A percentile compares a stretch with the other conserved stretches of the same genome.
Evolutionary conservation across 495 filamentous ascomycete genomes (phyloP).

Genomic region (Penicillium bialowiezense): DNA sequence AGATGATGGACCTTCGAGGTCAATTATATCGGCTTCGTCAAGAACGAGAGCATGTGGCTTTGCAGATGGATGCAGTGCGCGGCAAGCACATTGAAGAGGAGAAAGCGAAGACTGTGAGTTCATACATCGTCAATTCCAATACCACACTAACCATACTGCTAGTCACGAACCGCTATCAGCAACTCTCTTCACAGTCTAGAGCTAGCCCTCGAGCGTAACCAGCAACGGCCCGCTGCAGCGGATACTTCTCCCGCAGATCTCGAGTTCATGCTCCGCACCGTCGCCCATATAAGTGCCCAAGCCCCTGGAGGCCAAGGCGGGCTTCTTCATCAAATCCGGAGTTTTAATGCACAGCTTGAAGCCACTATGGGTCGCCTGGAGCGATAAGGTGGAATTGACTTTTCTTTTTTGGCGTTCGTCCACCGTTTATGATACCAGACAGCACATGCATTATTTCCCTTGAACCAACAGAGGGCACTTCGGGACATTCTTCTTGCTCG

Average conservation of each 20-base stretch:
- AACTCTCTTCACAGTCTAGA: conserved; percentile 45
- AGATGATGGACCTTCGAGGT: conserved; percentile 61
- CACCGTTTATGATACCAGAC: conserved; percentile 8
- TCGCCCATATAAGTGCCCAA: conserved; percentile 40
- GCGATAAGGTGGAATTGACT: conserved; percentile 6
- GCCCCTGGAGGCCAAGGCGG: conserved; percentile 40
- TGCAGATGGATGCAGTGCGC: conserved; percentile 68
- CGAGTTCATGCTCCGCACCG: conserved; percentile 41
- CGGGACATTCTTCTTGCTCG: too few relatives aligned
- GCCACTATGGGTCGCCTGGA: conserved; percentile 32
- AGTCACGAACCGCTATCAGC: conserved; percentile 44
- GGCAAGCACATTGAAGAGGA: conserved; percentile 51
- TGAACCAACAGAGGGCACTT: too few relatives aligned
- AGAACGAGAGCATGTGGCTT: conserved; percentile 62
- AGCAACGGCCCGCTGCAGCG: conserved; percentile 20
- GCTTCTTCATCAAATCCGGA: conserved; percentile 38
- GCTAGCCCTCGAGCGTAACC: conserved; percentile 44
- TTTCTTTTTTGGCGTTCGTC: neutral
- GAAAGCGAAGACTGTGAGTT: conserved; percentile 34
- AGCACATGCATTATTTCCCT: neutral
- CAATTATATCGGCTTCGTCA: conserved; percentile 61
- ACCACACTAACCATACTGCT: conserved; percentile 10
- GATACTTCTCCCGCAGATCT: conserved; percentile 32
- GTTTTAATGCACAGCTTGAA: conserved; percentile 47
- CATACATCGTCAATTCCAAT: neutral